Conservation (phyloP, 805 yeast species). For the Osmozyma mogii region DNA sequence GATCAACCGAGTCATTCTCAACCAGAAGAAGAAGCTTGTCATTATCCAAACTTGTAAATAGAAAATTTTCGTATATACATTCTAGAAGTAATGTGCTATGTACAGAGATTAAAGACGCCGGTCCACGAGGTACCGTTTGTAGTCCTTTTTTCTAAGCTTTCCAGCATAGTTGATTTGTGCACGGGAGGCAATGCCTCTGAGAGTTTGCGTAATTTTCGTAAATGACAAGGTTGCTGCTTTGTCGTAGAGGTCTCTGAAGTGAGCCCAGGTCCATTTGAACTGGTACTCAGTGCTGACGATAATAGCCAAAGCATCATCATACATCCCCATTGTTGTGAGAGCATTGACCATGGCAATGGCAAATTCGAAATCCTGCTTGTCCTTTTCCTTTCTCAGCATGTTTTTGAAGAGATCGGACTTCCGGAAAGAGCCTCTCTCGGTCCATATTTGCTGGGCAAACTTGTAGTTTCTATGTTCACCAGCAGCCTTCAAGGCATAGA, state of each 20-base stretch:
- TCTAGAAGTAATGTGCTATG: background rate
- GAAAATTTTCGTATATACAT: too few species aligned
- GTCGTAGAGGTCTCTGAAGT: slow-evolving; percentile 20
- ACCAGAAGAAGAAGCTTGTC: background rate
- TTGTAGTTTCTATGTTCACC: slow-evolving; percentile 42
- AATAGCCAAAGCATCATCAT: slow-evolving; percentile 64
- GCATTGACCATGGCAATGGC: slow-evolving; percentile 64
- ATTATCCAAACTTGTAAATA: background rate
- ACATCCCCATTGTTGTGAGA: slow-evolving; percentile 45
- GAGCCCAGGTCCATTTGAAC: slow-evolving; percentile 58
- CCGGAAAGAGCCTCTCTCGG: slow-evolving; percentile 70
- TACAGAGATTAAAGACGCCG: background rate
- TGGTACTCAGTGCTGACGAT: slow-evolving; percentile 59
- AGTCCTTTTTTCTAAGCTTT: slow-evolving; percentile 29
- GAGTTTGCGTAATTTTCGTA: slow-evolving; percentile 19
- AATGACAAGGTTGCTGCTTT: slow-evolving; percentile 28
- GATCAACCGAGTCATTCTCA: too few species aligned
- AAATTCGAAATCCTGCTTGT: slow-evolving; percentile 52
- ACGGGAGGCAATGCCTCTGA: slow-evolving; percentile 26
- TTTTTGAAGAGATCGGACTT: slow-evolving; percentile 42
- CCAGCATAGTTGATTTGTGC: slow-evolving; percentile 32
- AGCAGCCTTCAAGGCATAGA: slow-evolving; percentile 61
- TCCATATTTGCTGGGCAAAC: slow-evolving; percentile 65
- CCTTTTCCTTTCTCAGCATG: slow-evolving; percentile 28
- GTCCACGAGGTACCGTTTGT: slow-evolving; percentile 22